A percentile compares a stretch with the other conserved stretches of the same genome.
phyloP scores from a whole-genome alignment of 2,329 filamentous ascomycete species.

The Sporothrix luriei region DNA sequence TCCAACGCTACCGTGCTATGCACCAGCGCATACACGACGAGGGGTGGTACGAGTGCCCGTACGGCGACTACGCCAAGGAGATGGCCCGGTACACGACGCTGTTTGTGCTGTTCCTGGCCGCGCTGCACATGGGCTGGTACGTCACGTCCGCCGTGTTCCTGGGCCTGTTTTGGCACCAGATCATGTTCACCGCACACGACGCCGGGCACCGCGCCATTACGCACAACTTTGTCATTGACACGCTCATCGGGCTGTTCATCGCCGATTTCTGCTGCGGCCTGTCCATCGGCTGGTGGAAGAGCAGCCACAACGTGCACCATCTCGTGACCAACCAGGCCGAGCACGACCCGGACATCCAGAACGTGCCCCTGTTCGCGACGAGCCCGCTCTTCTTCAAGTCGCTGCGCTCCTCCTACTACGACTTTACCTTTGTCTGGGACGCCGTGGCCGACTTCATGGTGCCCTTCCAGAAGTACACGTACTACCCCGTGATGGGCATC shows the following conservation, averaged over 20 bases:
- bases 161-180: conserved; percentile 68
- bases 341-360: conserved; percentile 64
- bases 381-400: conserved; percentile 66
- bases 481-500: conserved; percentile 68
- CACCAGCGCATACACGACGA: conserved; percentile 57
- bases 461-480: conserved; percentile 65
- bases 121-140: conserved; percentile 58
- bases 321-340: conserved; percentile 66
- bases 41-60: conserved; percentile 62
- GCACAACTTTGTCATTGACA: conserved; percentile 59
- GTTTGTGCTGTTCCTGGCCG: conserved; percentile 52
- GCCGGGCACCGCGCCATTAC: conserved; percentile 66
- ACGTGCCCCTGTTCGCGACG: conserved; percentile 70
- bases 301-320: conserved; percentile 69
- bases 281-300: conserved; percentile 71
- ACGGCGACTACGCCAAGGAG: conserved; percentile 62
- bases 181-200: conserved; percentile 70
- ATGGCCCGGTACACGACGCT: conserved; percentile 56
- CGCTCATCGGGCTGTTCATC: conserved; percentile 63
- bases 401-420: conserved; percentile 66
- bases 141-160: conserved; percentile 59
- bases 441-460: conserved; percentile 61
- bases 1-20: conserved; percentile 57
- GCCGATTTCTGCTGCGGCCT: conserved; percentile 67
- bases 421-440: conserved; percentile 66